Conservation (phyloP, 2,329 filamentous ascomycete species). For the Ophiocordyceps sinensis region DNA sequence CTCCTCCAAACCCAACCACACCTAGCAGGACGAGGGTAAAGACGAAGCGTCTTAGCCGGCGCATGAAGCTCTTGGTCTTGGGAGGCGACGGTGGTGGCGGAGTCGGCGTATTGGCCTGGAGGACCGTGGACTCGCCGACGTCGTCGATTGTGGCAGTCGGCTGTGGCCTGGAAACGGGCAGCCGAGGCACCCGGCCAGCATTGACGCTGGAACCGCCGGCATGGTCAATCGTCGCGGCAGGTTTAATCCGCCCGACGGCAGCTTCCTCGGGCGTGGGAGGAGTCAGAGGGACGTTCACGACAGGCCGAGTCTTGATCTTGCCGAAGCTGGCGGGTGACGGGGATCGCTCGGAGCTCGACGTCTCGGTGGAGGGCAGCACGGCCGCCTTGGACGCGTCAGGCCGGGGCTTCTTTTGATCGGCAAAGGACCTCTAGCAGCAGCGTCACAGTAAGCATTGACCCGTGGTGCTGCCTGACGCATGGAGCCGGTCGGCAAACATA, state of each 20-base stretch:
- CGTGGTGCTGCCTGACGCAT: not conserved
- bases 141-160: constrained; percentile 7
- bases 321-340: constrained; percentile 21
- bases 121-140: constrained; percentile 6
- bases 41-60: constrained; percentile 64
- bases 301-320: constrained; percentile 20
- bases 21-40: constrained; percentile 64
- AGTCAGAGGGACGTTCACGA: constrained; percentile 17
- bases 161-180: not conserved
- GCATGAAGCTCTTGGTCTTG: constrained; percentile 50
- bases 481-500: constrained; percentile 10
- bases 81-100: constrained; percentile 22
- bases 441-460: not conserved
- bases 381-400: constrained; percentile 32
- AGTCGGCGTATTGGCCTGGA: constrained; percentile 8
- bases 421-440: constrained; percentile 39
- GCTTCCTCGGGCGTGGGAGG: constrained; percentile 11
- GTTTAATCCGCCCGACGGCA: constrained; percentile 4
- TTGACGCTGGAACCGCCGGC: constrained; percentile 3
- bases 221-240: constrained; percentile 5
- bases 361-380: constrained; percentile 39
- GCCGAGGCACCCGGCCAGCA: constrained; percentile 3
- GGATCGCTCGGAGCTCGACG: constrained; percentile 31
- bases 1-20: constrained; percentile 67
- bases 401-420: constrained; percentile 37